These are phyloP conservation scores for Phytophthora ramorum DNA, from an alignment of 352 stramenopile species.

Conservation along the genomic window DNA sequence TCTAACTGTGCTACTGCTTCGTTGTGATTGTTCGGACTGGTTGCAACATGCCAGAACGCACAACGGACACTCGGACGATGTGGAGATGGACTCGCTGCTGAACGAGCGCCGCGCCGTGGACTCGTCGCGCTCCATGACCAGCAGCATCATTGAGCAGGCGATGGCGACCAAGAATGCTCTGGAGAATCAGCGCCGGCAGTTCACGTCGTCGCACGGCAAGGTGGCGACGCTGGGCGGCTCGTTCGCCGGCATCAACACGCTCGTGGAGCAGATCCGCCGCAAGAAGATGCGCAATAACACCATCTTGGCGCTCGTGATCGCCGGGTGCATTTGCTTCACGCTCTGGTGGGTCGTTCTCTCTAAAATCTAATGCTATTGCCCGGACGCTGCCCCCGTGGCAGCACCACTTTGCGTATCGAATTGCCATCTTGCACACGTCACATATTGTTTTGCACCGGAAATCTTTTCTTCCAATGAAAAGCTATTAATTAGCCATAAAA, in stretches of 20 bases:
- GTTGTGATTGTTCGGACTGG: background rate
- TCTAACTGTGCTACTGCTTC: background rate
- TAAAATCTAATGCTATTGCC: slow-evolving; percentile 52
- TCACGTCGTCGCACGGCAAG: slow-evolving; percentile 86
- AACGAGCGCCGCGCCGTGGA: slow-evolving; percentile 84
- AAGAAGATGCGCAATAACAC: slow-evolving; percentile 98
- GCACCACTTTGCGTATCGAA: background rate
- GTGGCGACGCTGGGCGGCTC: slow-evolving; percentile 89
- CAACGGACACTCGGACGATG: slow-evolving; percentile 61
- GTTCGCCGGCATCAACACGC: slow-evolving; percentile 94
- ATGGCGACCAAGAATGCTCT: slow-evolving; percentile 89
- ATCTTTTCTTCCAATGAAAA: slow-evolving; percentile 31
- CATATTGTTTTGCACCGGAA: slow-evolving; percentile 13
- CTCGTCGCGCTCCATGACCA: slow-evolving; percentile 81
- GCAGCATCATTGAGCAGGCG: slow-evolving; percentile 90
- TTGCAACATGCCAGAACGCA: slow-evolving; percentile 37
- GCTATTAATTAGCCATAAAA: background rate
- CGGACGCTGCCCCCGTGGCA: too few species aligned
- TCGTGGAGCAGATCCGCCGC: slow-evolving; percentile 96
- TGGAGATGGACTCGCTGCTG: slow-evolving; percentile 80
- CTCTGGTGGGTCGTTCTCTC: slow-evolving; percentile 94
- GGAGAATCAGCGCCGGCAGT: slow-evolving; percentile 88
- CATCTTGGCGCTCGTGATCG: slow-evolving; percentile 96
- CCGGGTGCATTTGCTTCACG: slow-evolving; percentile 96
- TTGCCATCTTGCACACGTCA: slow-evolving; percentile 14